Percentiles rank a stretch among this genome's conserved stretches.
Conservation (phyloP, 148 eudicot genomes). For the Fagopyrum esculentum region DNA sequence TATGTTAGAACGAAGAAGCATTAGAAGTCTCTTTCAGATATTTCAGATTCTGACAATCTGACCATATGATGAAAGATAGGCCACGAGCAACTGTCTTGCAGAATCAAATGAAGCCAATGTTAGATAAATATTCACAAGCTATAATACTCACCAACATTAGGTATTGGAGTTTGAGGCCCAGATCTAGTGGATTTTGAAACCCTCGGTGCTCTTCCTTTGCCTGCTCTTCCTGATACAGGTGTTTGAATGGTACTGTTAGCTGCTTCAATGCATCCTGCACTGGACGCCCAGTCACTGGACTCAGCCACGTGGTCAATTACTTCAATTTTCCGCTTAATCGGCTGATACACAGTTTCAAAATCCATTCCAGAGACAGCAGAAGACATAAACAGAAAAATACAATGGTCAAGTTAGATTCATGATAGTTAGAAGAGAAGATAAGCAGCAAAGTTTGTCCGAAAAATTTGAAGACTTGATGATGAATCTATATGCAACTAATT, state of each 20-base stretch:
- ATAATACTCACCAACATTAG: constrained; percentile 52
- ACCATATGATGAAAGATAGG: background rate
- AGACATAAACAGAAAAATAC: background rate
- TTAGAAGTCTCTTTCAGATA: background rate
- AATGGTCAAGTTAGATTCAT: constrained; percentile 2
- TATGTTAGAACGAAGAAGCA: background rate
- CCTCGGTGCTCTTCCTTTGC: constrained; percentile 59
- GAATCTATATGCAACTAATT: background rate
- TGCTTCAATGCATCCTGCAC: constrained; percentile 37
- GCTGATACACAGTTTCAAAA: constrained; percentile 29
- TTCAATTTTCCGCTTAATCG: constrained; percentile 63
- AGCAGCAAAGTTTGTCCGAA: background rate
- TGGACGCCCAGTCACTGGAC: constrained; percentile 34
- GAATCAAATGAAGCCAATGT: background rate
- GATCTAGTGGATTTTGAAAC: constrained; percentile 40
- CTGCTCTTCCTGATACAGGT: constrained; percentile 63
- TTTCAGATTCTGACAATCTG: background rate
- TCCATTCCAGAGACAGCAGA: background rate
- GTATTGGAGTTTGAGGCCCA: constrained; percentile 50
- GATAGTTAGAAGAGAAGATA: background rate
- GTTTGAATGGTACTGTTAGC: constrained; percentile 54
- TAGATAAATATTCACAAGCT: constrained; percentile 6
- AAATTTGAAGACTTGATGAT: background rate
- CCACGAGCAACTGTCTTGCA: constrained; percentile 1
- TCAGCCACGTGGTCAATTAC: constrained; percentile 40